phyloP scores from a whole-genome alignment of 441 rosid species.

The Eutrema salsugineum region DNA sequence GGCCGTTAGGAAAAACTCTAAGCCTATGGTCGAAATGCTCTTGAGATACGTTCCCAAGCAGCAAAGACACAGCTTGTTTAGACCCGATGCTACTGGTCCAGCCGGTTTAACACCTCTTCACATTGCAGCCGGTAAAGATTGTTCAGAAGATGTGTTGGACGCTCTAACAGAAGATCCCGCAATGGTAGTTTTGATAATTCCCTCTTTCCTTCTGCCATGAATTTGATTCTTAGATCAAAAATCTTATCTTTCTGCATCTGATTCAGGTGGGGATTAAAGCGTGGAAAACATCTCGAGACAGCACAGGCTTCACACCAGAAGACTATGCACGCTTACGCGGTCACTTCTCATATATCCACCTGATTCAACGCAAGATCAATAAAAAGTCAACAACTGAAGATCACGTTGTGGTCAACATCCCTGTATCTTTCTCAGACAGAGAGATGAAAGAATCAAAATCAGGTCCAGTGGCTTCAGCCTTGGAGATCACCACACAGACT shows the following conservation, averaged over 20 bases:
- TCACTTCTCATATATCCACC: constrained; percentile 83
- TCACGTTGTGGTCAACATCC: constrained; percentile 69
- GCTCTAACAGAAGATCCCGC: constrained; percentile 81
- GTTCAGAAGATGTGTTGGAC: constrained; percentile 77
- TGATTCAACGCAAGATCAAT: constrained; percentile 71
- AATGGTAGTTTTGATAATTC: constrained; percentile 50
- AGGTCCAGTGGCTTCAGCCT: constrained; percentile 29
- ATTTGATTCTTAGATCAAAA: not conserved
- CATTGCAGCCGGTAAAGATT: constrained; percentile 96
- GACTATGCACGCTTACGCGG: constrained; percentile 91
- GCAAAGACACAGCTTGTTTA: constrained; percentile 41
- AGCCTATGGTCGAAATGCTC: constrained; percentile 71
- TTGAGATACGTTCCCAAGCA: constrained; percentile 53
- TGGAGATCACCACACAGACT: constrained; percentile 46
- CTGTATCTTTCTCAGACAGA: constrained; percentile 24
- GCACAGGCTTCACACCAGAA: constrained; percentile 87
- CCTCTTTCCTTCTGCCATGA: not conserved
- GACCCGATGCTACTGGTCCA: constrained; percentile 78
- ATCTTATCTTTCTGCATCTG: not conserved
- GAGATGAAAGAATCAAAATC: constrained; percentile 42
- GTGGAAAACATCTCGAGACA: constrained; percentile 77
- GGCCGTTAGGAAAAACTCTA: constrained; percentile 82
- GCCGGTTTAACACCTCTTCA: constrained; percentile 98
- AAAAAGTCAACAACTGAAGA: constrained; percentile 36
- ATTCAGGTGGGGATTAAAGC: constrained; percentile 82